These are phyloP conservation scores for Mentha longifolia DNA, from an alignment of 257 asterid genomes.

Conservation along the genomic window DNA sequence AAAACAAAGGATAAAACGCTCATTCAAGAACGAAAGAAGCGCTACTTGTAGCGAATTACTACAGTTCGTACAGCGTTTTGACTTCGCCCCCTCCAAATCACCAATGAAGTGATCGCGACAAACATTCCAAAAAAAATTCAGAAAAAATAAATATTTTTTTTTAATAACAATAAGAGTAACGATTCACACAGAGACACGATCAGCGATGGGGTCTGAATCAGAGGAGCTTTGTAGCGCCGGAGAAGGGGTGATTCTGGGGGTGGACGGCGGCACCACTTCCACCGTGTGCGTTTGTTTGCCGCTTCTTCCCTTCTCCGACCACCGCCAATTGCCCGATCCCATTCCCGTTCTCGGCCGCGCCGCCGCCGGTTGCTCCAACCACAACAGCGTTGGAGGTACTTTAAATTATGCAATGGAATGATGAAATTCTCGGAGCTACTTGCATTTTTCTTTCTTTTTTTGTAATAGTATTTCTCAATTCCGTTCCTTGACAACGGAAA, in stretches of 20 bases:
- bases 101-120: conserved; percentile 28
- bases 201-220: conserved; percentile 45
- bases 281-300: conserved; percentile 88
- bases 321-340: conserved; percentile 66
- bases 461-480: conserved; percentile 2
- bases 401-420: background rate
- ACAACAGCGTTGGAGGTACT: conserved; percentile 96
- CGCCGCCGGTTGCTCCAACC: conserved; percentile 83
- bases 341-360: conserved; percentile 80
- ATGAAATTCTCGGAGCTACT: conserved; percentile 9
- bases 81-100: conserved; percentile 20
- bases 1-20: background rate
- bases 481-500: background rate
- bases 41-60: conserved; percentile 1
- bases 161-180: background rate
- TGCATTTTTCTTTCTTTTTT: background rate
- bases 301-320: conserved; percentile 49
- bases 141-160: background rate
- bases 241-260: conserved; percentile 58
- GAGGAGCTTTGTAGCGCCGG: conserved; percentile 31
- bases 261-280: conserved; percentile 67
- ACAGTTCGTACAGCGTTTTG: background rate
- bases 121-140: background rate
- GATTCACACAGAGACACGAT: conserved; percentile 8
- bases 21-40: background rate